Evolutionary conservation across 2,329 filamentous ascomycete species (phyloP).

Genomic region (Biscogniauxia sp.): DNA sequence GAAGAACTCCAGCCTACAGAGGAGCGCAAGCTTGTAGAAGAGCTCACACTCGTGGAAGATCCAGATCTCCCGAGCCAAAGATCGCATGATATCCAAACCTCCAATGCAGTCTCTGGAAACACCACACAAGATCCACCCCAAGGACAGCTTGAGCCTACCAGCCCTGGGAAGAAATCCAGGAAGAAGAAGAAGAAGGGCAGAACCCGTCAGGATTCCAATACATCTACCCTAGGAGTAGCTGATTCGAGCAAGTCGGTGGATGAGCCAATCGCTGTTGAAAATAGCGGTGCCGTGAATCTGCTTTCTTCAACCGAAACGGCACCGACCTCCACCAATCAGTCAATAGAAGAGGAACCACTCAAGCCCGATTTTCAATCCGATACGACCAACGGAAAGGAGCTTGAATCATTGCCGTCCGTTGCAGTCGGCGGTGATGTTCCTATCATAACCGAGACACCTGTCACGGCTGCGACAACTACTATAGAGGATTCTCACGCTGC

Average conservation of each 20-base stretch:
- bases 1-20: not conserved
- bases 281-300: not conserved
- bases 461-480: not conserved
- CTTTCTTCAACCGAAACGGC: not conserved
- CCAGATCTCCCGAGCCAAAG: not conserved
- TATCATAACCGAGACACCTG: not conserved
- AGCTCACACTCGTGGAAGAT: not conserved
- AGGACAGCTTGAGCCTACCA: constrained; percentile 9
- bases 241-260: constrained; percentile 11
- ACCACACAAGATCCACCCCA: not conserved
- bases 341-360: not conserved
- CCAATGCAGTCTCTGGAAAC: not conserved
- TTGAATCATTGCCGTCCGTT: not conserved
- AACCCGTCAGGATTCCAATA: not conserved
- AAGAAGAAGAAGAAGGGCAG: constrained; percentile 23
- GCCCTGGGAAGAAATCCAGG: constrained; percentile 22
- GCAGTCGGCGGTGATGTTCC: not conserved
- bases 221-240: not conserved
- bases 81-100: not conserved
- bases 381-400: not conserved
- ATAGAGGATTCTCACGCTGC: not conserved
- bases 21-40: not conserved
- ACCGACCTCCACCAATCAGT: not conserved
- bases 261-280: not conserved
- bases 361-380: not conserved